A percentile compares a stretch with the other conserved stretches of the same genome.
phyloP scores from a whole-genome alignment of 768 basidiomycete species.

The Termitomyces bulborhizus region DNA sequence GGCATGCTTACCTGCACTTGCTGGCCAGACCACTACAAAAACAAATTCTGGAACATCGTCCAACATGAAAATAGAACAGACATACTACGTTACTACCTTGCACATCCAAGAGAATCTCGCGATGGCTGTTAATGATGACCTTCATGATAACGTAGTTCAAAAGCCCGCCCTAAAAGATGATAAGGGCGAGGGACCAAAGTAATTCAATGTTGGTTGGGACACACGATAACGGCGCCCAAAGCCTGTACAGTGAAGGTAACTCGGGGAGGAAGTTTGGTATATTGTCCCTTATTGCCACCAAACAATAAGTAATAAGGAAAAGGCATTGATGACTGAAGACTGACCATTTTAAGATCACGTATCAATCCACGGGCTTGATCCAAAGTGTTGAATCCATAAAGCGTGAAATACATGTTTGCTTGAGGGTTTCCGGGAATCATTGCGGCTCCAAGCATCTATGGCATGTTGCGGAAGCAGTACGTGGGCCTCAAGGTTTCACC shows the following conservation, averaged over 20 bases:
- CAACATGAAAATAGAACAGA: no score
- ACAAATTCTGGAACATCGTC: no score
- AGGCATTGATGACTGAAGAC: background rate
- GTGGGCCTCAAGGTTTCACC: slow-evolving; percentile 55
- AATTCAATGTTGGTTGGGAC: background rate
- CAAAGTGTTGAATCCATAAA: slow-evolving; percentile 28
- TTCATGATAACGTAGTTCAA: slow-evolving; percentile 50
- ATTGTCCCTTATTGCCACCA: slow-evolving; percentile 21
- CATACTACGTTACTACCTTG: slow-evolving; percentile 16
- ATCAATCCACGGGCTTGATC: slow-evolving; percentile 21
- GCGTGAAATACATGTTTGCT: slow-evolving; percentile 31
- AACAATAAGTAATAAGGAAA: background rate
- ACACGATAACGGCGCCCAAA: slow-evolving; percentile 45
- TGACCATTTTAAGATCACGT: slow-evolving; percentile 25
- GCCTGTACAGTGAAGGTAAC: slow-evolving; percentile 49
- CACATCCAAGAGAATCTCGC: background rate
- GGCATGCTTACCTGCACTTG: slow-evolving; percentile 21
- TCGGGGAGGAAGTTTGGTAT: slow-evolving; percentile 55
- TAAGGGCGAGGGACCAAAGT: background rate
- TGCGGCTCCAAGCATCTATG: slow-evolving; percentile 38
- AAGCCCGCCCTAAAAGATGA: slow-evolving; percentile 31
- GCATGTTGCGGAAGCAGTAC: slow-evolving; percentile 21
- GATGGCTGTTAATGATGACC: slow-evolving; percentile 18
- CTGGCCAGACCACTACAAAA: slow-evolving; percentile 40
- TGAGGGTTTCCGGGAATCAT: slow-evolving; percentile 39